Conservation (phyloP, 176 grass and related monocot species). For the Avena eriantha region DNA sequence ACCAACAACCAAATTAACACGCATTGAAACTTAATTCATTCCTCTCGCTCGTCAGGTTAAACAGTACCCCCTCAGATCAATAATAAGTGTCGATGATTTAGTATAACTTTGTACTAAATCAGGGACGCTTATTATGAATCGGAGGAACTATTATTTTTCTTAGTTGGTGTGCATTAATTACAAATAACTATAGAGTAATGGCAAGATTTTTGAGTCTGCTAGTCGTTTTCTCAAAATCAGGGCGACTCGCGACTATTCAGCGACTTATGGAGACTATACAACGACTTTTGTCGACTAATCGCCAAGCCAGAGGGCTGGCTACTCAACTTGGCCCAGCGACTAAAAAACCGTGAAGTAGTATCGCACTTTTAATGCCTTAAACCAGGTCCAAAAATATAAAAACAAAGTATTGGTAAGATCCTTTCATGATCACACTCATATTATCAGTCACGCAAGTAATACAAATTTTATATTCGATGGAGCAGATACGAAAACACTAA, state of each 20-base stretch:
- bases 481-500: neutral
- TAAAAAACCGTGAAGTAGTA: neutral
- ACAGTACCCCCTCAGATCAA: neutral
- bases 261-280: too few relatives aligned
- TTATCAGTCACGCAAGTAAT: neutral
- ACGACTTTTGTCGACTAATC: too few relatives aligned
- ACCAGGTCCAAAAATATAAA: constrained; percentile 2
- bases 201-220: too few relatives aligned
- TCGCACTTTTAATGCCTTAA: constrained; percentile 13
- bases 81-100: too few relatives aligned
- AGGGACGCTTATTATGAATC: too few relatives aligned
- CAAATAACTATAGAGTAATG: neutral
- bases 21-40: constrained; percentile 18
- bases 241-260: too few relatives aligned
- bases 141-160: neutral
- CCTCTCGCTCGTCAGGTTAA: neutral
- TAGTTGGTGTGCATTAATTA: constrained; percentile 17
- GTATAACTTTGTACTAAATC: too few relatives aligned
- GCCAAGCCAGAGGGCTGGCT: too few relatives aligned
- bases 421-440: neutral
- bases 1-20: constrained; percentile 41
- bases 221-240: too few relatives aligned
- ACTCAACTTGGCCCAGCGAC: too few relatives aligned
- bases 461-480: neutral
- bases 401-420: constrained; percentile 3